Percentiles rank a stretch among this genome's conserved stretches.
These are phyloP conservation scores for Gossypium turneri DNA, from an alignment of 345 rosid species.

Conservation along the genomic window DNA sequence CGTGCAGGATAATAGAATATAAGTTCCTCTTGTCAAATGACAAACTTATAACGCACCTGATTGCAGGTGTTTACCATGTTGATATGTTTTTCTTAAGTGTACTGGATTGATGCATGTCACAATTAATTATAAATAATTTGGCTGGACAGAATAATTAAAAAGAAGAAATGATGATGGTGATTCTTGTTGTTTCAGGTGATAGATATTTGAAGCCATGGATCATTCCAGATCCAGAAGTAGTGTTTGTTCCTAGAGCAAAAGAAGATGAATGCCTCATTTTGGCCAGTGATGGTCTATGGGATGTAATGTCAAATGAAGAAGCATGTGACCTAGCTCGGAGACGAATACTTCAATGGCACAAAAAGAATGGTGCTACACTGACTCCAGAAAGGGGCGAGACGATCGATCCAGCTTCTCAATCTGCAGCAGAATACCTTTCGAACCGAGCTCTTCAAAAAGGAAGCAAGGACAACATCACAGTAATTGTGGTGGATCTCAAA, in stretches of 20 bases:
- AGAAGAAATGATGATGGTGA: background rate
- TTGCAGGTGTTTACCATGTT: background rate
- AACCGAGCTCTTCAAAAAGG: constrained; percentile 82
- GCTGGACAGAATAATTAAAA: background rate
- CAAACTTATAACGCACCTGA: background rate
- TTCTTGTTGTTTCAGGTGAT: constrained; percentile 58
- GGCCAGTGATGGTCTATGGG: constrained; percentile 97
- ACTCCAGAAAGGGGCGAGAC: constrained; percentile 48
- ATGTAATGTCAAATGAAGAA: constrained; percentile 90
- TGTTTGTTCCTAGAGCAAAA: constrained; percentile 69
- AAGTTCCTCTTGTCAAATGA: background rate
- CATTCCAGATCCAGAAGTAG: constrained; percentile 91
- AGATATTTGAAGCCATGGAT: constrained; percentile 94
- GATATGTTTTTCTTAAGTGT: background rate
- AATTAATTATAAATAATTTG: background rate
- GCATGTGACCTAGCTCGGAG: constrained; percentile 83
- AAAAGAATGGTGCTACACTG: constrained; percentile 54
- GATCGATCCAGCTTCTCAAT: constrained; percentile 77
- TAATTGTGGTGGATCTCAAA: constrained; percentile 83
- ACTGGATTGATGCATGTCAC: background rate
- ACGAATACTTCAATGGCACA: constrained; percentile 84
- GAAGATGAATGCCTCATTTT: constrained; percentile 89
- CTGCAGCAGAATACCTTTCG: constrained; percentile 83
- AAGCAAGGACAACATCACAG: constrained; percentile 82
- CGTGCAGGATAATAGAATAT: background rate